Evolutionary conservation across 352 stramenopile species (phyloP), one percentile per base, ranked within the genome.

Genomic region (Phytophthora capsici): DNA sequence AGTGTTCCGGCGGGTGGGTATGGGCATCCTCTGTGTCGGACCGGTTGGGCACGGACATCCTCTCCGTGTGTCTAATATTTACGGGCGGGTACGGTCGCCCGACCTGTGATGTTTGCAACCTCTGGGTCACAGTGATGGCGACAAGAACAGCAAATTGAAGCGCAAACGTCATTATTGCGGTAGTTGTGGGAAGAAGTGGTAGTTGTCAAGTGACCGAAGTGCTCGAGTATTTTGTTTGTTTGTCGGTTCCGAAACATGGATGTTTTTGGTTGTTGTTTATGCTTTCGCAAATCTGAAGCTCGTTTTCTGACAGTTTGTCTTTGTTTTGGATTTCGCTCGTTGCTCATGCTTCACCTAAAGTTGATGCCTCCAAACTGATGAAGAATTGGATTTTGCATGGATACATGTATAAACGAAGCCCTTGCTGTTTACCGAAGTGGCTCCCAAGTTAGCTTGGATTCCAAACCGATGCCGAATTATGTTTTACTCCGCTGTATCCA

Each of bases 81-180:
- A n/a, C n/a, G n/a, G n/a, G n/a, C n/a, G n/a, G n/a, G n/a, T n/a
- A n/a, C n/a, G n/a, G n/a, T n/a, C n/a, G n/a, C n/a, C n/a, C n/a
- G n/a, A n/a, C n/a, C n/a, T n/a, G n/a, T n/a, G n/a, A n/a, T n/a
- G n/a, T n/a, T n/a, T n/a, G n/a, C n/a, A n/a, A n/a, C n/a, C n/a
- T n/a, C n/a, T n/a, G n/a, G n/a, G n/a, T n/a, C n/a, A 44, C 32
- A 36, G 65, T 51, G 17, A 57, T 51, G 17, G 63, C 69, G 23
- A 65, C 66, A 22, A 78, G 17, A 25, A 73, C 46, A 16, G 56
- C 51, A 45, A 82, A 19, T 40, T 66, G 60, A 32, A 66, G 64
- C 13, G 78, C 19, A 36, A 20, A 55, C 70, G 77, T 63, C 77
- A 85, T 82, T 6, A 45, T 17, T 49, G 14, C 13, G 28, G 10